Base-by-base conservation (phyloP, 352 stramenopile genomes). In the Phytophthora litchii region DNA sequence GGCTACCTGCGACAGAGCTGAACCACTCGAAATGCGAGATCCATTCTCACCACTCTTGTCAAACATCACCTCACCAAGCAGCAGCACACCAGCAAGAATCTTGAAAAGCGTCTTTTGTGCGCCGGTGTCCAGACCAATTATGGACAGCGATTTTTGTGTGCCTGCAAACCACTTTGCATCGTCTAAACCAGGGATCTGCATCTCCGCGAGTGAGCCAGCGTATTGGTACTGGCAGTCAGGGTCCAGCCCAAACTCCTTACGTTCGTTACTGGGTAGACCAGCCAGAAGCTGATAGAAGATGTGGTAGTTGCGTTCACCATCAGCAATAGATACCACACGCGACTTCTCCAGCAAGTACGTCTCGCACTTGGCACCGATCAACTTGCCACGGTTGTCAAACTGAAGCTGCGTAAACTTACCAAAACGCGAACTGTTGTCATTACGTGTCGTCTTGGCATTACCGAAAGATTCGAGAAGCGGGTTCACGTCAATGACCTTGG, bases 301-400 rank as follows among this genome's bases (percentile, higher is more conserved):
- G 69, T 99, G 96, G 74, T 98, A 99, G 62, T 98, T 98, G 20
- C 96, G 85, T 72, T 99, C 95, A 11, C 95, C 95, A n/a, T 98
- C 88, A 4, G 92, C 90, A 64, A 98, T 97, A 10, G 83, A 93
- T 20, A 97, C 93, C 32, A 99, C 96, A 38, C 96, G 89, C 8
- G 91, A 98, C 64, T 98, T 98, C 68, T 99, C 96, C 16, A 99
- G 69, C 49, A 99, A 67, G 51, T 98, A 99, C 6, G 97, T 98
- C 51, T 96, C 92, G 57, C 86, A 95, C 59, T 92, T 92, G 21
- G 84, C 86, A 67, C 86, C 86, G 42, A 92, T 90, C 7, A 95
- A 67, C 62, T 91, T 92, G 19, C 86, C 86, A 21, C 67, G 64
- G 12, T 68, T 46, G 56, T 92, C 81, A 47, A 97, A 97, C 72